phyloP scores from a whole-genome alignment of 495 filamentous ascomycete species.

The Hypomontagnella submonticulosa region DNA sequence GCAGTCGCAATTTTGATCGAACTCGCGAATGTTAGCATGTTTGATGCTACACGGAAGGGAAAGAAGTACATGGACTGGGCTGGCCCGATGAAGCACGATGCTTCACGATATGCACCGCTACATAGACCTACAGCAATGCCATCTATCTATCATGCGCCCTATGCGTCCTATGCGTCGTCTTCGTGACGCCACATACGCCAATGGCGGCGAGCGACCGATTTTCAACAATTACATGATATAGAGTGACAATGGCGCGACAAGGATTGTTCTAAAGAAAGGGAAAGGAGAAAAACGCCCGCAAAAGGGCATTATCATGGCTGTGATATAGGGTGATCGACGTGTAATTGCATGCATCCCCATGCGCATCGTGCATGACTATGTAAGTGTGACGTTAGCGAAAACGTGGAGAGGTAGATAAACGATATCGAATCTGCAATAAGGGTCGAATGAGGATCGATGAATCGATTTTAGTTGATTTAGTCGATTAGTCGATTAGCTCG shows the following conservation, averaged over 20 bases:
- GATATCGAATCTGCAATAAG: conserved; percentile 39
- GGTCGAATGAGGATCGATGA: conserved; percentile 13
- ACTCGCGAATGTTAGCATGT: background rate
- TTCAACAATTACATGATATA: conserved; percentile 26
- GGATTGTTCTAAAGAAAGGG: conserved; percentile 2
- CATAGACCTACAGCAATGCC: conserved; percentile 18
- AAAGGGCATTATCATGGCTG: conserved; percentile 4
- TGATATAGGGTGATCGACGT: conserved; percentile 40
- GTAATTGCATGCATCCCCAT: conserved; percentile 43
- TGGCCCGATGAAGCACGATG: conserved; percentile 17
- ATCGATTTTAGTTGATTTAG: conserved; percentile 10
- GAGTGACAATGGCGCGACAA: conserved; percentile 16
- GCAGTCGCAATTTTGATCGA: conserved; percentile 20
- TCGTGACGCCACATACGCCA: conserved; percentile 28
- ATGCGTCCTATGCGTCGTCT: conserved; percentile 5
- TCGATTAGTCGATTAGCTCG: background rate
- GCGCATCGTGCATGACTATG: conserved; percentile 43
- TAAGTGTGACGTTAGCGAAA: conserved; percentile 42
- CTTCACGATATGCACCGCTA: conserved; percentile 25
- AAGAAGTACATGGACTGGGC: background rate
- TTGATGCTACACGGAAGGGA: conserved; percentile 9
- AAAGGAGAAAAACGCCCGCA: conserved; percentile 12
- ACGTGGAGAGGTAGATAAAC: conserved; percentile 45
- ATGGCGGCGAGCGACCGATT: conserved; percentile 19
- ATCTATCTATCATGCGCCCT: no score